Conservation (phyloP, 768 basidiomycete species). For the Mycena rosella region DNA sequence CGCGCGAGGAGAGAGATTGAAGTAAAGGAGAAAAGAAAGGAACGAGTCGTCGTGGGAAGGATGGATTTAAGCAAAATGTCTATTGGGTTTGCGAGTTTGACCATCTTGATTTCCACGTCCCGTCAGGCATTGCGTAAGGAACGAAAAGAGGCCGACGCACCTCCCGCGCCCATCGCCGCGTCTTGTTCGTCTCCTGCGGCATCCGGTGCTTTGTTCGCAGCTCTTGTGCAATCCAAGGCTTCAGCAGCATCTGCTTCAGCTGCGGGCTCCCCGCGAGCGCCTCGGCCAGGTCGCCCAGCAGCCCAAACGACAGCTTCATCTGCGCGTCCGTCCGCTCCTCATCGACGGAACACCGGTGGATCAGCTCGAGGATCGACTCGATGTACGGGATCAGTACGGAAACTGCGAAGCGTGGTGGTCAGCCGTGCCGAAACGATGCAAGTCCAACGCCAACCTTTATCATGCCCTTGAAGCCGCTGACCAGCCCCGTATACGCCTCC, state of each 20-base stretch:
- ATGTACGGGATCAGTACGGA: conserved; percentile 77
- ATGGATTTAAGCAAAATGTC: conserved; percentile 54
- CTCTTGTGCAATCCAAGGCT: conserved; percentile 83
- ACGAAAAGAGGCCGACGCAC: conserved; percentile 55
- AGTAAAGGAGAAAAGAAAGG: conserved; percentile 44
- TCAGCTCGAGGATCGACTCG: conserved; percentile 81
- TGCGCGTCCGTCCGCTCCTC: conserved; percentile 89
- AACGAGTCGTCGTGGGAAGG: conserved; percentile 33
- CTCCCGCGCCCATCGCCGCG: conserved; percentile 95
- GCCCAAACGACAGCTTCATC: conserved; percentile 81
- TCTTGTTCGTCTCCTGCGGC: conserved; percentile 88
- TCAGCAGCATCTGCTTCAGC: conserved; percentile 82
- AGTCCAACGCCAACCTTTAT: conserved; percentile 69
- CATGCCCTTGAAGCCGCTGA: conserved; percentile 89
- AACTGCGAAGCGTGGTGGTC: conserved; percentile 46
- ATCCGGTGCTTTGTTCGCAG: conserved; percentile 81
- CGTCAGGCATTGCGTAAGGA: not conserved
- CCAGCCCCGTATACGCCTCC: conserved; percentile 96
- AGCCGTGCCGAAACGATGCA: conserved; percentile 19
- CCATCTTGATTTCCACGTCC: conserved; percentile 64
- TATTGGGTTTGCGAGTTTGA: conserved; percentile 85
- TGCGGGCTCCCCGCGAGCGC: conserved; percentile 80
- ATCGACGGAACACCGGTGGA: conserved; percentile 80
- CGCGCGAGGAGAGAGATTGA: conserved; percentile 51
- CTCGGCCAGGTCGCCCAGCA: conserved; percentile 94